Percentiles rank a stretch among this genome's conserved stretches.
Evolutionary conservation across 2,329 filamentous ascomycete genomes (phyloP).

Genomic region (Blastomyces gilchristii): DNA sequence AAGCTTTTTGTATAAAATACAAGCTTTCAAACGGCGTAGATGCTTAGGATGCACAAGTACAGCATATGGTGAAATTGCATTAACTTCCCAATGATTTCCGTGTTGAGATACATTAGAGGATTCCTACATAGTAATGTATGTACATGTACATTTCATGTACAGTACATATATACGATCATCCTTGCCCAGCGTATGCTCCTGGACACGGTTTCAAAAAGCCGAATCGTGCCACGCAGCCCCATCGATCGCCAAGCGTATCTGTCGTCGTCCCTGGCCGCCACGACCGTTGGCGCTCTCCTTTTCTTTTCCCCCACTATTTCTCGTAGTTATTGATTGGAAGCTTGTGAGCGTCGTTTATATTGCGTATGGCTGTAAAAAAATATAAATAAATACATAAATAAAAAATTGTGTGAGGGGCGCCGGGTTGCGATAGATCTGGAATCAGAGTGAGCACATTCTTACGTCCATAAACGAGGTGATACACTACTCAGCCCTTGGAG

Average conservation of each 20-base stretch:
- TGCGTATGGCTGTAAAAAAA: no score
- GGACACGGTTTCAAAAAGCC: not conserved
- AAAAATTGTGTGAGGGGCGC: no score
- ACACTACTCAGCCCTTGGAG: no score
- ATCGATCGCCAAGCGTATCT: not conserved
- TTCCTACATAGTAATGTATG: no score
- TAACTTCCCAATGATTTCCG: not conserved
- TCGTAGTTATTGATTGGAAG: not conserved
- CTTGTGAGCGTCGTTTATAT: not conserved
- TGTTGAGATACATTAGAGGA: not conserved
- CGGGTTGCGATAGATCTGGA: no score
- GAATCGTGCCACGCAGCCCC: not conserved
- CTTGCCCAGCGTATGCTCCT: not conserved
- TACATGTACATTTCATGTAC: not conserved
- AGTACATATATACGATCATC: not conserved
- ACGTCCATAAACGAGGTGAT: no score
- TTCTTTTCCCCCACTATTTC: not conserved
- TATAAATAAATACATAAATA: no score
- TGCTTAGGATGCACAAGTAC: not conserved
- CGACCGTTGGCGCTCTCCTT: not conserved
- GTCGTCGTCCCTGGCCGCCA: not conserved
- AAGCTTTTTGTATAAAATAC: not conserved
- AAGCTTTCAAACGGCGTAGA: not conserved
- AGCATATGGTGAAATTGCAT: not conserved
- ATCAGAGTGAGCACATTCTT: no score